Percentiles rank a stretch among this genome's conserved stretches.
These are phyloP conservation scores for Nothomitra cinnamomea DNA, from an alignment of 2,329 filamentous ascomycete genomes.

Conservation along the genomic window DNA sequence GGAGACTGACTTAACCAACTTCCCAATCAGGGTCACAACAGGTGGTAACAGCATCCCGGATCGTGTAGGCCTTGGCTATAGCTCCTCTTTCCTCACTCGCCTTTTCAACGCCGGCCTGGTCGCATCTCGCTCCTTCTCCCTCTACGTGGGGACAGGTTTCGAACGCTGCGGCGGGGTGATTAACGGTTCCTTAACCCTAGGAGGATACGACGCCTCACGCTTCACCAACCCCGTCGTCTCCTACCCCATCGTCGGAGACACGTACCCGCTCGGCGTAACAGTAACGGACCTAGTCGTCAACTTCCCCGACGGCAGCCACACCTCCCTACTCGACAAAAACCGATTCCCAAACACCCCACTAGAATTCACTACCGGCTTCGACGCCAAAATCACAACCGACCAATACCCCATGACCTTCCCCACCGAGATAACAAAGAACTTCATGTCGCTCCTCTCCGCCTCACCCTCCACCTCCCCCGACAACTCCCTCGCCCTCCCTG, in stretches of 20 bases:
- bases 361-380: constrained; percentile 18
- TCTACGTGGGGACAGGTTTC: constrained; percentile 27
- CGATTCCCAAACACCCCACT: constrained; percentile 13
- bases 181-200: constrained; percentile 26
- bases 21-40: constrained; percentile 20
- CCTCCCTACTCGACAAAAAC: constrained; percentile 5
- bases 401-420: constrained; percentile 26
- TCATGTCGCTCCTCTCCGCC: constrained; percentile 20
- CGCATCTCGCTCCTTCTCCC: constrained; percentile 23
- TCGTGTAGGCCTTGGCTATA: constrained; percentile 23
- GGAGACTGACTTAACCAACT: constrained; percentile 20
- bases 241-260: constrained; percentile 17
- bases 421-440: constrained; percentile 23
- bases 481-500: constrained; percentile 21
- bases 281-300: constrained; percentile 25
- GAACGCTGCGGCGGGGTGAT: constrained; percentile 23
- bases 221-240: constrained; percentile 21
- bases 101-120: constrained; percentile 21
- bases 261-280: constrained; percentile 20
- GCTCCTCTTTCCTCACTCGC: constrained; percentile 23
- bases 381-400: constrained; percentile 25
- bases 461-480: constrained; percentile 17
- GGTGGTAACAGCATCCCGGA: constrained; percentile 18
- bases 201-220: constrained; percentile 27
- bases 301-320: constrained; percentile 12